Base-by-base conservation (phyloP, 164 flowering plant species). In the Warburgia ugandensis region DNA sequence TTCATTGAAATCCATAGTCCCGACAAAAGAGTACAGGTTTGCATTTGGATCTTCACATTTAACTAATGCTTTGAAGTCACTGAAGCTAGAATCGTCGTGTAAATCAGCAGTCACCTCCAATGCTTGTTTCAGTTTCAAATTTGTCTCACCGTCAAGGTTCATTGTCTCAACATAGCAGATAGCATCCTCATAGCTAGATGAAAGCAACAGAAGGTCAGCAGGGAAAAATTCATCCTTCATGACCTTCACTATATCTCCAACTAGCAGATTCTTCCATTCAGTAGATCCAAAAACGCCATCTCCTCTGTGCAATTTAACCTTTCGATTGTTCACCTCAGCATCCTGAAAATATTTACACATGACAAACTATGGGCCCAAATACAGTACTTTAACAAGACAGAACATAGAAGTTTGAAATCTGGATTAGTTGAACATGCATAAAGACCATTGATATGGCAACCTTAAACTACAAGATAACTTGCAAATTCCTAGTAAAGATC, bases 111-210 rank as follows among this genome's bases (percentile, higher is more conserved):
- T 83, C 14, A 60, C 79, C 25, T 80, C 95, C 66, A 85, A 57
- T 27, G 78, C 95, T 72, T 92, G 98, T 55, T 92, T 92, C 25
- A 83, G 57, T 50, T 92, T 92, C 69, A 92, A 69, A 65, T 88
- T 92, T 22, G 98, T 92, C 67, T 92, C 98, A 21, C 98, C 98
- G 57, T 92, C 98, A 51, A 92, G 87, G 54, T 88, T 92, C 92
- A 84, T 88, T 48, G 98, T 92, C 68, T 92, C 96, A 19, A 92
- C 96, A 56, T 92, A 92, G 73, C 98, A 92, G 20, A 81, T 46
- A 25, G 78, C 84, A 67, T 92, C 96, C 5, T 81, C 96, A 51
- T 80, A 83, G 58, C 87, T 77, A 12, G 98, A 91, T 4, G 96
- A 85, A 52, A 92, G 84, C 71, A 92, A 74, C 23, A 88, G 52